phyloP scores from a whole-genome alignment of 2,329 filamentous ascomycete species.

The Dactylonectria estremocensis region DNA sequence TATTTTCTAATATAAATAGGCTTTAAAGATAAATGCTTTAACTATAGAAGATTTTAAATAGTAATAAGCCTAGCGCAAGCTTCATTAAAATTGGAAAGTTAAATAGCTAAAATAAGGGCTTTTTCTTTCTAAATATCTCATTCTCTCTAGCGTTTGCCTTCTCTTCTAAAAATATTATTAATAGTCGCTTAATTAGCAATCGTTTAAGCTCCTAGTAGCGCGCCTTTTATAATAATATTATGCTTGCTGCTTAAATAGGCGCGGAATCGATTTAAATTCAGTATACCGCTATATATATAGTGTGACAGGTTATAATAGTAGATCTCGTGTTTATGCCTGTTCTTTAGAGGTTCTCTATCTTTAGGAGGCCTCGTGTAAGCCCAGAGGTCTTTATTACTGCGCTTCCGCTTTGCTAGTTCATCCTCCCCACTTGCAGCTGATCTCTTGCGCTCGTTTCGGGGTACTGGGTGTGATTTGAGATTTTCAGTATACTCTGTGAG shows the following conservation, averaged over 20 bases:
- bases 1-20: no score
- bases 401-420: constrained; percentile 12
- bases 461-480: constrained; percentile 9
- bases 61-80: no score
- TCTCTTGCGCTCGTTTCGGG: constrained; percentile 11
- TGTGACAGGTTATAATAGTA: constrained; percentile 9
- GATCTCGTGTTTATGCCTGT: constrained; percentile 11
- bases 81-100: no score
- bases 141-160: no score
- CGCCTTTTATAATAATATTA: no score
- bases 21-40: no score
- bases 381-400: constrained; percentile 9
- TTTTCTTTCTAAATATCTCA: no score
- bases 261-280: constrained; percentile 10
- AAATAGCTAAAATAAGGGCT: no score
- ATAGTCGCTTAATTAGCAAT: no score
- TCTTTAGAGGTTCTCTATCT: constrained; percentile 12
- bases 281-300: constrained; percentile 9
- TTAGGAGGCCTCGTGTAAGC: constrained; percentile 12
- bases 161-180: no score
- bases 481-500: constrained; percentile 12
- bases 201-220: no score
- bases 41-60: no score
- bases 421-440: constrained; percentile 7
- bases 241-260: constrained; percentile 13